Percentiles rank a stretch among this genome's conserved stretches.
These are phyloP conservation scores for Azolla pinnata DNA, from an alignment of 75 land plant genomes.

Conservation along the genomic window DNA sequence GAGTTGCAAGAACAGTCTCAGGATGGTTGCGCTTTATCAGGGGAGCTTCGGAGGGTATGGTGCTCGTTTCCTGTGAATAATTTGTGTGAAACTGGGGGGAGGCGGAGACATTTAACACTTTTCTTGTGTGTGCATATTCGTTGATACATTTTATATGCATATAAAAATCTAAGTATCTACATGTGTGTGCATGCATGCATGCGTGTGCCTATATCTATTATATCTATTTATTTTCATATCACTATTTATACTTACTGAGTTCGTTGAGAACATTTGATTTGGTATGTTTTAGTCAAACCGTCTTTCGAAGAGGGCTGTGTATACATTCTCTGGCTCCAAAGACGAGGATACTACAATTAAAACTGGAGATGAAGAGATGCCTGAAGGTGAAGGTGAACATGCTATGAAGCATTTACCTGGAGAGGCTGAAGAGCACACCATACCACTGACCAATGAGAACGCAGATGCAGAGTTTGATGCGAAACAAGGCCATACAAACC, in stretches of 20 bases:
- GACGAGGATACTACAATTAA: neutral
- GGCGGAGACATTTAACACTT: no score
- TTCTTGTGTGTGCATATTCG: no score
- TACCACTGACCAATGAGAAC: neutral
- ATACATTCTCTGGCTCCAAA: neutral
- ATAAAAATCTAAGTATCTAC: neutral
- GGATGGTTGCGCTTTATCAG: neutral
- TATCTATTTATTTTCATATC: neutral
- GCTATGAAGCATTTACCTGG: no score
- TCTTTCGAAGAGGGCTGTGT: neutral
- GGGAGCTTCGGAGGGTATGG: no score
- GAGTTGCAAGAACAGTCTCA: neutral
- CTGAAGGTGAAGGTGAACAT: neutral
- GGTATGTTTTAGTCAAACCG: conserved; percentile 1
- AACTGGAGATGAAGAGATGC: neutral
- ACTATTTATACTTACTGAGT: neutral
- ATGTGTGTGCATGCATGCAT: neutral
- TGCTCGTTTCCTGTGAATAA: no score
- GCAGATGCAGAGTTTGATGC: neutral
- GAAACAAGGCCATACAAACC: neutral
- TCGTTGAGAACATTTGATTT: neutral
- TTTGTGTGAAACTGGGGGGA: no score
- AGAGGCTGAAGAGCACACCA: neutral
- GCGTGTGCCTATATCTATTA: neutral
- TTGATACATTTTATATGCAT: no score